Conservation (phyloP, 2,329 filamentous ascomycete genomes). For the Colletotrichum sp. region DNA sequence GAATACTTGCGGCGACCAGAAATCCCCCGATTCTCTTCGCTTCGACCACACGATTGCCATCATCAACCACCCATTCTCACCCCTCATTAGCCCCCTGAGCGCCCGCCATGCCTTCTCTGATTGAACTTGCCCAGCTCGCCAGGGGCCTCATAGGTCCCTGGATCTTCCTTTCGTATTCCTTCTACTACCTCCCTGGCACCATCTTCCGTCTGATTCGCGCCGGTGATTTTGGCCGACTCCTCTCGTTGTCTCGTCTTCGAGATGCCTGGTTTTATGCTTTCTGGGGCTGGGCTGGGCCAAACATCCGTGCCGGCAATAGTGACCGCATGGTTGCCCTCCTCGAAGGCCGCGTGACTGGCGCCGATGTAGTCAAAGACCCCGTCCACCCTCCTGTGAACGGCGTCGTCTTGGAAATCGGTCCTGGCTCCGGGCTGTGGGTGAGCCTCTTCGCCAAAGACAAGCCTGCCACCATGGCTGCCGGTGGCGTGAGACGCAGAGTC, state of each 20-base stretch:
- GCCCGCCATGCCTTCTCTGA: slow-evolving; percentile 27
- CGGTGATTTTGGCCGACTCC: slow-evolving; percentile 37
- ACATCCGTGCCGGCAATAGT: slow-evolving; percentile 45
- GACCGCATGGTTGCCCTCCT: slow-evolving; percentile 57
- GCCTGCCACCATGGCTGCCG: background rate
- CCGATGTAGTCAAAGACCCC: slow-evolving; percentile 35
- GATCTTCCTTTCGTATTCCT: slow-evolving; percentile 54
- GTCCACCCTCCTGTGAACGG: slow-evolving; percentile 47
- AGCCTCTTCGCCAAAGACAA: slow-evolving; percentile 46
- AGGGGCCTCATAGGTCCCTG: slow-evolving; percentile 50
- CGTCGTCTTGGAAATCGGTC: slow-evolving; percentile 65
- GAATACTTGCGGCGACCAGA: background rate
- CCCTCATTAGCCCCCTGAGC: background rate
- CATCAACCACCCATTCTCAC: background rate
- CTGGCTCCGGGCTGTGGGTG: slow-evolving; percentile 66
- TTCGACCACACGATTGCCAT: background rate
- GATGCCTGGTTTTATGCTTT: slow-evolving; percentile 65
- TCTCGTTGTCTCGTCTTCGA: slow-evolving; percentile 45
- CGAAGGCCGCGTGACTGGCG: slow-evolving; percentile 48
- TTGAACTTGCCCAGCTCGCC: slow-evolving; percentile 23
- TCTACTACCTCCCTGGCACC: slow-evolving; percentile 56
- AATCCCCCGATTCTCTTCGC: background rate
- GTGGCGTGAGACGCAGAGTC: background rate
- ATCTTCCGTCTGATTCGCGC: slow-evolving; percentile 44
- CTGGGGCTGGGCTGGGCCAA: slow-evolving; percentile 60